Base-by-base conservation (phyloP, 306 rosid genomes). In the Malus asiatica region DNA sequence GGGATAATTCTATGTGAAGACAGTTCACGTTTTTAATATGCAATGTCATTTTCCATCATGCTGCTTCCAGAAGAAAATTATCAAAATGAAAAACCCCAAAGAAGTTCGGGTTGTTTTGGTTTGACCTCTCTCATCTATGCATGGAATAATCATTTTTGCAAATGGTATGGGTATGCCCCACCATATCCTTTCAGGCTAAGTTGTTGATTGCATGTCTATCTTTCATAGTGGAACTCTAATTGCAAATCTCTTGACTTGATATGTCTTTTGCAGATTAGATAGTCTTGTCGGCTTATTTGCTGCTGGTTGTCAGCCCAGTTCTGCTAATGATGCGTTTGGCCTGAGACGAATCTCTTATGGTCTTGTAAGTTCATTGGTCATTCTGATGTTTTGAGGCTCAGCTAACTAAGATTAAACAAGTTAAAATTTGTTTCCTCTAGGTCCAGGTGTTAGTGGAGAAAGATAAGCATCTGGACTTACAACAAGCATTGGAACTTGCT, bases 281-380 rank as follows among this genome's bases (percentile, higher is more conserved):
- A 94, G 96, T 83, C 93, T 94, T 77, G 87, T 88, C n/a, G 97
- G 98, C 77, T 86, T 94, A 83, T 91, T 94, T 87, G 81, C 96
- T 66, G 95, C 93, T 40, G 98, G 97, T 15, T 91, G 97, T 83
- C 97, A 91, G 90, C 97, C 98, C 74, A 90, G 91, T 85, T 91
- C 98, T 66, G 70, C 93, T 63, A 94, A 83, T 80, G 98, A 94
- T 71, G 95, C 93, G 44, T 94, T 91, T 87, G 97, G 97, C 75
- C 87, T 91, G 79, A 82, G 96, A 71, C 88, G 98, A 90, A 92
- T 92, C 77, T 90, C 98, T 44, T 90, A 94, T 87, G 96, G 96
- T 79, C 98, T 94, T 75, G 98, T 94, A 85, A 87, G 98, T 84
- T 79, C 11, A 59, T 19, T 77, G 23, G 70, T 81, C 9, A 35